A percentile compares a stretch with the other conserved stretches of the same genome.
These are phyloP conservation scores for Xylaria arbuscula DNA, from an alignment of 2,329 filamentous ascomycete species.

Conservation along the genomic window DNA sequence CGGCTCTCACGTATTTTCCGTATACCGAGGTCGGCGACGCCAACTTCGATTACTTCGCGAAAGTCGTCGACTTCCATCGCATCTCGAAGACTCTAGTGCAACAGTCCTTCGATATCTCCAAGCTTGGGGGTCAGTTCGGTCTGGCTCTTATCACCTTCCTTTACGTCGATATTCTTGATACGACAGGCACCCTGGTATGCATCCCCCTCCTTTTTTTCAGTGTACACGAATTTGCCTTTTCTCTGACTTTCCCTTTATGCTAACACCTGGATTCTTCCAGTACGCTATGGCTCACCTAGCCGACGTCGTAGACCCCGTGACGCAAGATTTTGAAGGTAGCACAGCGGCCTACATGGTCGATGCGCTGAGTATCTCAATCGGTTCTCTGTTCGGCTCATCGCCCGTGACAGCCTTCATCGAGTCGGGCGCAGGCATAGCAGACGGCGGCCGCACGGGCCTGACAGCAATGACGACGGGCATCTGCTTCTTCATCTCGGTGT, in stretches of 20 bases:
- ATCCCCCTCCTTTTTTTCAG: background rate
- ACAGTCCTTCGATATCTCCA: constrained; percentile 77
- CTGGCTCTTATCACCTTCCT: constrained; percentile 88
- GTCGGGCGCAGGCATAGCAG: constrained; percentile 88
- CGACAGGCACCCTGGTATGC: constrained; percentile 75
- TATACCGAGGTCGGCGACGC: constrained; percentile 74
- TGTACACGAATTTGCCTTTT: background rate
- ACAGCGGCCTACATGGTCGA: constrained; percentile 87
- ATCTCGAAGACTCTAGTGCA: constrained; percentile 76
- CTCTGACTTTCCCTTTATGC: background rate
- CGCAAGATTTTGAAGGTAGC: constrained; percentile 88
- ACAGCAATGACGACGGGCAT: constrained; percentile 82
- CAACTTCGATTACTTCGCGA: constrained; percentile 86
- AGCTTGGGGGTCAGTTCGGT: constrained; percentile 79
- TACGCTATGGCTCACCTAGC: constrained; percentile 92
- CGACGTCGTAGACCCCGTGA: constrained; percentile 81
- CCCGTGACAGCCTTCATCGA: constrained; percentile 90
- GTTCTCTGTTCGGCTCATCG: constrained; percentile 79
- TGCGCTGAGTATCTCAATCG: constrained; percentile 81
- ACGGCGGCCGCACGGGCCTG: constrained; percentile 87
- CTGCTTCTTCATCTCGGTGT: constrained; percentile 87
- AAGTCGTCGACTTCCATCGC: constrained; percentile 85
- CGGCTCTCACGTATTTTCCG: constrained; percentile 83
- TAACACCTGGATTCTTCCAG: constrained; percentile 18
- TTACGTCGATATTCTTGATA: constrained; percentile 90